Evolutionary conservation across 139 green algal genomes (phyloP).

Genomic region (Haematococcus sp.): DNA sequence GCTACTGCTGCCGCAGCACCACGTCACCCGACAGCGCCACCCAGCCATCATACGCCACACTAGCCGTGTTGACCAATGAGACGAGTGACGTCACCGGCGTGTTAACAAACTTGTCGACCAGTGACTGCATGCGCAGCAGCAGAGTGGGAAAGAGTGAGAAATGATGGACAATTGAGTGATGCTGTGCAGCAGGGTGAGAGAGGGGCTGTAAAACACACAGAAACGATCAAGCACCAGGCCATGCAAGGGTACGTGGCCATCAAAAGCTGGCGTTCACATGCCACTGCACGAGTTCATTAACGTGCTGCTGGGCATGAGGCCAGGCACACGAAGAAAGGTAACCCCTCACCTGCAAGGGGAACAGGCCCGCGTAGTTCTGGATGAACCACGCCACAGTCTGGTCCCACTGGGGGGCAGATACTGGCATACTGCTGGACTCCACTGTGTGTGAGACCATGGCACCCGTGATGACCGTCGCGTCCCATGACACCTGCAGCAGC

Average conservation of each 20-base stretch:
- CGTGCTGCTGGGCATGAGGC: too few species aligned
- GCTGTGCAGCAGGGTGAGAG: too few species aligned
- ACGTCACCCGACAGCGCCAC: conserved; percentile 14
- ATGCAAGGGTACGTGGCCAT: too few species aligned
- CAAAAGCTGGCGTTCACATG: too few species aligned
- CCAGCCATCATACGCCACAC: conserved; percentile 15
- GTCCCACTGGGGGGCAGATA: conserved; percentile 31
- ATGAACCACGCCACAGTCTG: conserved; percentile 26
- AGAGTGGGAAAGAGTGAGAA: background rate
- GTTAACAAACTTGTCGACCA: conserved; percentile 19
- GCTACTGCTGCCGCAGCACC: background rate
- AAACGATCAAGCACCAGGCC: too few species aligned
- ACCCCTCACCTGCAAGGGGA: conserved; percentile 11
- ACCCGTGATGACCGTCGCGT: conserved; percentile 23
- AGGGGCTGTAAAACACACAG: too few species aligned
- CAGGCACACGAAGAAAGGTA: too few species aligned
- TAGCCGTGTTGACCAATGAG: background rate
- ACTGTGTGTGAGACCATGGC: conserved; percentile 23
- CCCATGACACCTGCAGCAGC: conserved; percentile 21
- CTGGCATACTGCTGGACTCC: conserved; percentile 22
- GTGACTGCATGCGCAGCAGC: background rate
- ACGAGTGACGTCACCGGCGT: conserved; percentile 20
- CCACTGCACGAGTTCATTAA: too few species aligned
- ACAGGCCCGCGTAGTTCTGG: conserved; percentile 26
- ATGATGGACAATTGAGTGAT: background rate